Evolutionary conservation across 768 basidiomycete species (phyloP).

Genomic region (Russula abietina): DNA sequence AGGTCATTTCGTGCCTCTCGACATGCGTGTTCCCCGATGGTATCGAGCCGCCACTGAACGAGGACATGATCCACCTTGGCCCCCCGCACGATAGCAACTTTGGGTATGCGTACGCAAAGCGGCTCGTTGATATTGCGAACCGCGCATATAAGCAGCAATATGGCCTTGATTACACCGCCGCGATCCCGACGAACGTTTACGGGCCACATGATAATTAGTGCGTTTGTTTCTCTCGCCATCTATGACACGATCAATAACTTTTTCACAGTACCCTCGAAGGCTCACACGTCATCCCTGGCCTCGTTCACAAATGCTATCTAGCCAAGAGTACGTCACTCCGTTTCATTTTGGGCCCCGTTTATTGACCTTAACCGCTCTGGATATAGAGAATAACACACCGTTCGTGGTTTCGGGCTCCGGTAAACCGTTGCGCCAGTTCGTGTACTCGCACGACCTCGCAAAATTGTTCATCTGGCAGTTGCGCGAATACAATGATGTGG

Average conservation of each 20-base stretch:
- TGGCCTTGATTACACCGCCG: not conserved
- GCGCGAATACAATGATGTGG: not conserved
- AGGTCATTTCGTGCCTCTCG: not conserved
- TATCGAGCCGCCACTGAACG: not conserved
- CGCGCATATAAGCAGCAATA: not conserved
- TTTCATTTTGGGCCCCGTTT: not conserved
- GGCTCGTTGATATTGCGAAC: not conserved
- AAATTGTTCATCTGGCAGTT: not conserved
- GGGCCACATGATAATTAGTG: constrained; percentile 1
- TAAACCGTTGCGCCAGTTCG: not conserved
- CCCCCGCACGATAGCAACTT: not conserved
- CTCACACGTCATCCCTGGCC: not conserved
- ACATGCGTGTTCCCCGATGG: not conserved
- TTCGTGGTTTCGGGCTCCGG: not conserved
- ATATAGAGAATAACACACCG: not conserved
- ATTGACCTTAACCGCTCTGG: not conserved
- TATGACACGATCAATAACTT: not conserved
- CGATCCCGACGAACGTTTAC: not conserved
- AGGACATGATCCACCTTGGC: not conserved
- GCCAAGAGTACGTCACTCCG: not conserved
- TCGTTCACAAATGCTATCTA: not conserved
- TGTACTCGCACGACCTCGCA: not conserved
- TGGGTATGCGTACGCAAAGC: not conserved
- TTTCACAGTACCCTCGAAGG: not conserved
- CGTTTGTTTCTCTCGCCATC: not conserved